Conservation (phyloP, 768 basidiomycete species). For the Lactarius sanguifluus region DNA sequence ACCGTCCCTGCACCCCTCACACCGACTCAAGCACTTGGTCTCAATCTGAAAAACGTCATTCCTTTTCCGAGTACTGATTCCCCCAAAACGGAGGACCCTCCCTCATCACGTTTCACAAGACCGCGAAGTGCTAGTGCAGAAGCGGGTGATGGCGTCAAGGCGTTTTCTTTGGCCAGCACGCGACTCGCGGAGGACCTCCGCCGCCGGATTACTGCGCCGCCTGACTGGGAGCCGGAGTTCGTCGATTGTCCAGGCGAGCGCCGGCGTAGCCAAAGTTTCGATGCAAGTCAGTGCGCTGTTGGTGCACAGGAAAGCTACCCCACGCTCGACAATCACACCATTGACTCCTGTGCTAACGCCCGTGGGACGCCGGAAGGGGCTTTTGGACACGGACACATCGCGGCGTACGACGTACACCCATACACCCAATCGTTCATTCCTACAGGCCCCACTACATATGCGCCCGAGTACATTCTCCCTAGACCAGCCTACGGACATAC, state of each 20-base stretch:
- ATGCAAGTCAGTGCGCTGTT: conserved; percentile 11
- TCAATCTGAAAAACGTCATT: conserved; percentile 16
- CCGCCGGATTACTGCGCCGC: conserved; percentile 20
- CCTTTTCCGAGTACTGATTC: conserved; percentile 25
- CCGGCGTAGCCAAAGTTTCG: conserved; percentile 29
- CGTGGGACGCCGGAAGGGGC: conserved; percentile 3
- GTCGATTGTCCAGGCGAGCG: conserved; percentile 24
- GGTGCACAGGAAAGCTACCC: conserved; percentile 10
- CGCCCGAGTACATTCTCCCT: conserved; percentile 26
- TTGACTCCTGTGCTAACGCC: conserved; percentile 7
- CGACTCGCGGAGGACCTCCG: conserved; percentile 27
- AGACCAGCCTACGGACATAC: conserved; percentile 19
- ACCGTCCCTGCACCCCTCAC: conserved; percentile 4
- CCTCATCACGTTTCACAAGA: conserved; percentile 12
- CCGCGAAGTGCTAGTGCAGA: conserved; percentile 31
- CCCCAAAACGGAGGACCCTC: conserved; percentile 8
- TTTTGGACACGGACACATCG: conserved; percentile 13
- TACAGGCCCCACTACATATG: conserved; percentile 19
- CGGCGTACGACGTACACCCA: conserved; percentile 14
- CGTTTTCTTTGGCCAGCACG: conserved; percentile 27
- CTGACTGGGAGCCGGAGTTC: conserved; percentile 22
- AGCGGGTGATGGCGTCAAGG: conserved; percentile 30
- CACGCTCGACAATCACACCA: neutral
- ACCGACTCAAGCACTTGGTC: conserved; percentile 12
- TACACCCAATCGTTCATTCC: conserved; percentile 26